Percentiles rank a stretch among this genome's conserved stretches.
Evolutionary conservation across 257 asterid genomes (phyloP).

Genomic region (Solanum chmielewskii): DNA sequence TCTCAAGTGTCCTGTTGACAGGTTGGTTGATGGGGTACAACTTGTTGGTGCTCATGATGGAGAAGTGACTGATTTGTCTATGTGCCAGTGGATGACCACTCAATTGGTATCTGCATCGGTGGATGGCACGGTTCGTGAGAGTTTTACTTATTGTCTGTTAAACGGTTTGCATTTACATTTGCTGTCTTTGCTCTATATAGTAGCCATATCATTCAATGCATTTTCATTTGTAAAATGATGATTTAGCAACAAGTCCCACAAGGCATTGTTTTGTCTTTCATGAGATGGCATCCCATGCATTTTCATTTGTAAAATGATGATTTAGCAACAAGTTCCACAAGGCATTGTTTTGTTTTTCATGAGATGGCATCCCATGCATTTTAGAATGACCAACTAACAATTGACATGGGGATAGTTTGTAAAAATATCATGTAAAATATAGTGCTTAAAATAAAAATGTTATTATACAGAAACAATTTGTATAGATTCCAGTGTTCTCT

Average conservation of each 20-base stretch:
- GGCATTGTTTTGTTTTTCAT: background rate
- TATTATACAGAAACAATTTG: background rate
- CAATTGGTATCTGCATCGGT: constrained; percentile 91
- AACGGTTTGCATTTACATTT: background rate
- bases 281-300: background rate
- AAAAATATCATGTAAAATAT: background rate
- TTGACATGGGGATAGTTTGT: background rate
- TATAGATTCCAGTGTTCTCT: background rate
- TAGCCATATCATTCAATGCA: background rate
- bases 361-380: background rate
- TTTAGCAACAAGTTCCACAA: background rate
- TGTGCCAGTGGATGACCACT: constrained; percentile 99
- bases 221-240: background rate
- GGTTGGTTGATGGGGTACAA: constrained; percentile 79
- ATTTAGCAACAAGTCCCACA: background rate
- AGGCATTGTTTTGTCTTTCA: background rate
- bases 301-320: background rate
- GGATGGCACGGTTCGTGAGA: constrained; percentile 83
- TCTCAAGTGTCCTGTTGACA: constrained; percentile 60
- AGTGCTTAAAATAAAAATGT: background rate
- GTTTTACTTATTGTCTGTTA: background rate
- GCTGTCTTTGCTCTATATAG: background rate
- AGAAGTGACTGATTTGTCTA: constrained; percentile 89
- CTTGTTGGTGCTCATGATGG: constrained; percentile 96
- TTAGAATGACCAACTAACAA: background rate